Evolutionary conservation across 257 asterid species (phyloP), one percentile per base, ranked within the genome.

Genomic region (Mitragyna speciosa): DNA sequence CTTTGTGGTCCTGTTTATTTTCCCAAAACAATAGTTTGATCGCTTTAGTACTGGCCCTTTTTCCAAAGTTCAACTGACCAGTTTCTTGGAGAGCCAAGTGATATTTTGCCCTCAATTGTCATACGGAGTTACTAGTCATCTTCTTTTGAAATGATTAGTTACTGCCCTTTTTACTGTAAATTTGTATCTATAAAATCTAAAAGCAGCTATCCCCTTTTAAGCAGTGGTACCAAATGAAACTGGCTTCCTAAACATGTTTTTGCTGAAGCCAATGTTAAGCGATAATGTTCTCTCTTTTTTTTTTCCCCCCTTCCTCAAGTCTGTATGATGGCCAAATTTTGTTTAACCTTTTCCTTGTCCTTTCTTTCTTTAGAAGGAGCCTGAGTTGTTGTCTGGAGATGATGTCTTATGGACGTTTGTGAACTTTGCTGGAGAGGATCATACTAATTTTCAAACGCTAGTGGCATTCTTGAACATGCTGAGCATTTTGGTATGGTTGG

Each of bases 381-480:
- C 97, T 48, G 98, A 94, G 87, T 89, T 92, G 84, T 87, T 94
- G 85, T 85, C 92, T 59, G 95, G 97, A 75, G 94, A 96, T 87
- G 98, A 96, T 86, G 97, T 90, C 75, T 80, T 96, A 80, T 96
- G 99, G 99, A 94, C 97, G 31, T 96, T 96, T 82, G 97, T 94
- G 88, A 94, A 92, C 91, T 93, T 96, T 83, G 90, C 98, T 73
- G 98, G 99, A 49, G 98, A 96, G 90, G 96, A 92, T 70, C 99
- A 96, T 83, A 94, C 96, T 76, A 96, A 91, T 83, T 89, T 86
- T 81, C 94, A 90, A 47, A 96, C 99, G 14, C 93, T 96, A 28
- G 98, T 94, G 83, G 99, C 98, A 85, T 96, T 96, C 86, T 86
- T 96, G 85, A 94, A 87, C 75, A 91, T 94, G 96, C 92, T 96